phyloP scores from a whole-genome alignment of 176 grass and related monocot species.

The Areca catechu region DNA sequence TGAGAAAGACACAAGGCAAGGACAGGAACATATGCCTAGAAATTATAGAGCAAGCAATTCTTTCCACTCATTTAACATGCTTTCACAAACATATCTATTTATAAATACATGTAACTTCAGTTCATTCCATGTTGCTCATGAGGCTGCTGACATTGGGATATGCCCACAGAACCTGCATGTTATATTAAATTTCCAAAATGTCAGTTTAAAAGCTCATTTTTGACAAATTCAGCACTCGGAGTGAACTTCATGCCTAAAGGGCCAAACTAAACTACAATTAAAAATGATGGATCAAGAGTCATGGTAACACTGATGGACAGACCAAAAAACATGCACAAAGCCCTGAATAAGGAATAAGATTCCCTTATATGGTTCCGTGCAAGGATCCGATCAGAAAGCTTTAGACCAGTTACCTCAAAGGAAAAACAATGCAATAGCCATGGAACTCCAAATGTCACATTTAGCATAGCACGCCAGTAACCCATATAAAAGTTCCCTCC shows the following conservation, averaged over 20 bases:
- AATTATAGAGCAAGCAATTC: too few species aligned
- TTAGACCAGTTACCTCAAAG: constrained; percentile 41
- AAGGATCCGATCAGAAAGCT: constrained; percentile 8
- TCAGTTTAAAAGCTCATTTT: too few species aligned
- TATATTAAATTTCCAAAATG: too few species aligned
- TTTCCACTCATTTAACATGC: too few species aligned
- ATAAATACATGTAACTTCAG: too few species aligned
- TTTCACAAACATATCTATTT: too few species aligned
- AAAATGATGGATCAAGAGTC: not conserved
- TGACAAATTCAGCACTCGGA: not conserved
- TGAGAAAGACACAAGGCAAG: too few species aligned
- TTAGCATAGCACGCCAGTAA: constrained; percentile 33
- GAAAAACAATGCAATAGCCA: constrained; percentile 45
- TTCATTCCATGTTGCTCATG: too few species aligned
- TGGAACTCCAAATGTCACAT: constrained; percentile 34
- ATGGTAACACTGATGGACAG: not conserved
- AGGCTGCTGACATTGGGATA: too few species aligned
- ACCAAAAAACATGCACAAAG: not conserved
- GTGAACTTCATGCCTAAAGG: not conserved
- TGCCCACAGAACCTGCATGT: too few species aligned
- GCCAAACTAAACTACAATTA: not conserved
- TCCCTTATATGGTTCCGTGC: constrained; percentile 3
- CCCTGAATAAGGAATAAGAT: not conserved
- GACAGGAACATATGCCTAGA: too few species aligned
- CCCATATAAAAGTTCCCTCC: constrained; percentile 29